These are phyloP conservation scores for Candida nonsorbophila DNA, from an alignment of 805 yeast species.

Conservation along the genomic window DNA sequence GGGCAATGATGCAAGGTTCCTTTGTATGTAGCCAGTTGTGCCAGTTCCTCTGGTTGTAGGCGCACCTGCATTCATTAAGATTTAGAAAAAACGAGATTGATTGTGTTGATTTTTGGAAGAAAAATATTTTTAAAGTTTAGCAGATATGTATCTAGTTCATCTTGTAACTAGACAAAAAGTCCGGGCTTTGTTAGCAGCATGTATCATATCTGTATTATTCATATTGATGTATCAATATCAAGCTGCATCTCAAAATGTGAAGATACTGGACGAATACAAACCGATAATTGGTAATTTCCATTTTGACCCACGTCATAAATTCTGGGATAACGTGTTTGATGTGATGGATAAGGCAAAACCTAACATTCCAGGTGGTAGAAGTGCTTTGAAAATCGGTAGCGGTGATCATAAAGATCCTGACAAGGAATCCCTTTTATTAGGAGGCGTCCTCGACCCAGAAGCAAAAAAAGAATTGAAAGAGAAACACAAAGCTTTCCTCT, in stretches of 20 bases:
- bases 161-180: no score
- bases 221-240: no score
- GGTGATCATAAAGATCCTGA: constrained; percentile 1
- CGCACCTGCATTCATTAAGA: no score
- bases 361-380: constrained; percentile 6
- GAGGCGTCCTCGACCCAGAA: constrained; percentile 18
- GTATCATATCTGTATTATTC: no score
- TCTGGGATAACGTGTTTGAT: constrained; percentile 23
- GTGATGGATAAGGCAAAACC: constrained; percentile 15
- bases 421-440: no score
- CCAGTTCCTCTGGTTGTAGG: constrained; percentile 55
- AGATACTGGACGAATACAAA: no score
- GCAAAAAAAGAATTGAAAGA: constrained; percentile 15
- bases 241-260: no score
- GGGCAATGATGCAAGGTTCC: constrained; percentile 25
- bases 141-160: no score
- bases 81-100: no score
- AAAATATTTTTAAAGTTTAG: no score
- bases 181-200: no score
- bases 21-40: constrained; percentile 57
- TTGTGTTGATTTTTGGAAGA: no score
- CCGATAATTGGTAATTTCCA: constrained; percentile 9
- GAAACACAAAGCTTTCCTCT: constrained; percentile 16
- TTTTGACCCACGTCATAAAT: constrained; percentile 13
- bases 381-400: not conserved